Percentiles rank a stretch among this genome's conserved stretches.
Evolutionary conservation across 225 moss, liverwort and hornwort species (phyloP).

Genomic region (Thuidium tamariscinum): DNA sequence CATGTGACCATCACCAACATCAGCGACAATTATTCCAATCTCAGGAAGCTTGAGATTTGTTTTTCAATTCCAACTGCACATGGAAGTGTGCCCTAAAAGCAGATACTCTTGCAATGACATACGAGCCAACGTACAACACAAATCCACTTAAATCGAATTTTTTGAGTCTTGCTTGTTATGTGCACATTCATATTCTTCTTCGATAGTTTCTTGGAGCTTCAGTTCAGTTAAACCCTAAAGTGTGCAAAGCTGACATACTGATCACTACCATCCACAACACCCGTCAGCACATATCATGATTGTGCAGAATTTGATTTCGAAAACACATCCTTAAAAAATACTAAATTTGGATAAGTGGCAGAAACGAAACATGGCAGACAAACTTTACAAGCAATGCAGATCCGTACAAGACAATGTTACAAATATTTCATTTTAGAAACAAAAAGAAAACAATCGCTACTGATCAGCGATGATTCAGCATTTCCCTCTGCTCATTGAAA

Average conservation of each 20-base stretch:
- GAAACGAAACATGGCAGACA: background rate
- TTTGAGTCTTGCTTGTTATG: accelerated
- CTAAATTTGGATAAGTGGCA: background rate
- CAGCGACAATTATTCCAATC: accelerated
- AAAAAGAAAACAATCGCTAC: background rate
- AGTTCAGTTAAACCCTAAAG: accelerated
- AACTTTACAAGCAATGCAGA: background rate
- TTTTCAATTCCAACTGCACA: too few relatives aligned
- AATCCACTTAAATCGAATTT: background rate
- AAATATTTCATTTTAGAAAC: background rate
- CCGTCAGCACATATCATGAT: too few relatives aligned
- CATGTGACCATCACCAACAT: too few relatives aligned
- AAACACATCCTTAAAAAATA: background rate
- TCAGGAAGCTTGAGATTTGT: background rate
- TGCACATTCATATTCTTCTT: too few relatives aligned
- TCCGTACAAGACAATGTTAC: background rate
- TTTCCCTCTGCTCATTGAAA: background rate
- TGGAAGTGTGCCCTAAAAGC: background rate
- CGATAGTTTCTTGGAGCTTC: accelerated
- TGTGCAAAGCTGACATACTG: background rate
- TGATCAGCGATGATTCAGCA: background rate
- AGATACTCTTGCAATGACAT: background rate
- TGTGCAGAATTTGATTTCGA: background rate
- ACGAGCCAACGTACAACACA: background rate
- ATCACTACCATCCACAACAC: background rate